These are phyloP conservation scores for Rheum nobile DNA, from an alignment of 148 eudicot genomes.

Conservation along the genomic window DNA sequence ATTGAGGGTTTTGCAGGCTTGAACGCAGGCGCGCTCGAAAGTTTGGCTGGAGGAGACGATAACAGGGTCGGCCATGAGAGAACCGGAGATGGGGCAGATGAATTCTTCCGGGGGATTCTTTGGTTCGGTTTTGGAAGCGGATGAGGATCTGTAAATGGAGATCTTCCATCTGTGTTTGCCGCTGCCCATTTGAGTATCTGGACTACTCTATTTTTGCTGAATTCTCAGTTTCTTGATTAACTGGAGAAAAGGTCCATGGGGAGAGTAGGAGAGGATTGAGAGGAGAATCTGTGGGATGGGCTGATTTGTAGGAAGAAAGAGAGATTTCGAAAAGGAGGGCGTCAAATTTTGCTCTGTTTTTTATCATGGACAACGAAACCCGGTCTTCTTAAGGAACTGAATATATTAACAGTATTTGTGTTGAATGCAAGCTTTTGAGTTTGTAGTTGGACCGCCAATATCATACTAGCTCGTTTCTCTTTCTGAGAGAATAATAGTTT, in stretches of 20 bases:
- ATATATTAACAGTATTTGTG: neutral
- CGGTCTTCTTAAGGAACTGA: neutral
- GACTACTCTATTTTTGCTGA: neutral
- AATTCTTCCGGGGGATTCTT: constrained; percentile 33
- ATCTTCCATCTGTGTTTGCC: constrained; percentile 51
- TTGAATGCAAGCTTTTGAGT: neutral
- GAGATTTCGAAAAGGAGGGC: neutral
- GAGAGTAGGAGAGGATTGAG: neutral
- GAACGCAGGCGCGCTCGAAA: constrained; percentile 63
- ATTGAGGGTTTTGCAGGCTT: constrained; percentile 40
- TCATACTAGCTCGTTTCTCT: too few relatives aligned
- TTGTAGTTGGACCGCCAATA: neutral
- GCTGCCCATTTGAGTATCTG: constrained; percentile 30
- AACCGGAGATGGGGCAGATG: constrained; percentile 56
- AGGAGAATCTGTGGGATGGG: constrained; percentile 1
- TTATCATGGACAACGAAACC: neutral
- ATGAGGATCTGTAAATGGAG: constrained; percentile 37
- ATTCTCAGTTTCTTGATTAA: neutral
- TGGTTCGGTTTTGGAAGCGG: constrained; percentile 8
- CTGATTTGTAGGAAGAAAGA: neutral
- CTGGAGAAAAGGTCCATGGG: neutral
- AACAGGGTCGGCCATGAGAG: constrained; percentile 81
- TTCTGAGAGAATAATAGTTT: too few relatives aligned
- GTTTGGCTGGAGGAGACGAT: constrained; percentile 81
- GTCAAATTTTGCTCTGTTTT: neutral